Base-by-base conservation (phyloP, 305 asterid species). In the Fraxinus baroniana region DNA sequence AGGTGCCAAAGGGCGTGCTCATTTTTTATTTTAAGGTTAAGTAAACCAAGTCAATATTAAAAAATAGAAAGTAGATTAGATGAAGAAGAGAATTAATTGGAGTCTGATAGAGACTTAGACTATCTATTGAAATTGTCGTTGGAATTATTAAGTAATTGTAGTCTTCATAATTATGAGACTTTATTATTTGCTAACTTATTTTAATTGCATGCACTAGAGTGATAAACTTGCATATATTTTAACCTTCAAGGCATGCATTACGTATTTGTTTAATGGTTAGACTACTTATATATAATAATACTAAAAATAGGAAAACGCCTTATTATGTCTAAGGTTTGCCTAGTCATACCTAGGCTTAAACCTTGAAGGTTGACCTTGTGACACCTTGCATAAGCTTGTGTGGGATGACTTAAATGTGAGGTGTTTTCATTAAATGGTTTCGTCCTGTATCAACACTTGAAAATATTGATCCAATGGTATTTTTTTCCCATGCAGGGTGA, bases 321-420 rank as follows among this genome's bases (percentile, higher is more conserved):
- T n/a, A n/a, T n/a, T n/a, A 55, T 55, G 26, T 55, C 66, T n/a
- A n/a, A n/a, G 26, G 66, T 55, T 55, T 55, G 26, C 66, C 26
- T 55, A 55, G 66, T 55, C 66, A 55, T 55, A 2, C 66, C 66
- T n/a, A 55, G 66, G 66, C 66, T 55, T 55, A 55, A n/a, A n/a
- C 3, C 66, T 55, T 55, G 8, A 52, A 52, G 20, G 62, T 52
- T 52, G 66, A 55, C 66, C 64, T 55, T 18, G 66, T 55, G 26
- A 55, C 26, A 20, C 66, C 66, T 55, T n/a, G 2, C 26, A 55
- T 55, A 55, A 55, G 9, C 24, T 55, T 55, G 66, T 55, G 26
- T 83, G 6, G 32, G 81, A 36, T 74, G 79, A 73, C 82, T 83
- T 76, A 44, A 84, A 77, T 17, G 64, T 64, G 75, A 64, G 44